Evolutionary conservation across 352 stramenopile genomes (phyloP), one percentile per base, ranked within the genome.

Genomic region (Globisporangium canariense): DNA sequence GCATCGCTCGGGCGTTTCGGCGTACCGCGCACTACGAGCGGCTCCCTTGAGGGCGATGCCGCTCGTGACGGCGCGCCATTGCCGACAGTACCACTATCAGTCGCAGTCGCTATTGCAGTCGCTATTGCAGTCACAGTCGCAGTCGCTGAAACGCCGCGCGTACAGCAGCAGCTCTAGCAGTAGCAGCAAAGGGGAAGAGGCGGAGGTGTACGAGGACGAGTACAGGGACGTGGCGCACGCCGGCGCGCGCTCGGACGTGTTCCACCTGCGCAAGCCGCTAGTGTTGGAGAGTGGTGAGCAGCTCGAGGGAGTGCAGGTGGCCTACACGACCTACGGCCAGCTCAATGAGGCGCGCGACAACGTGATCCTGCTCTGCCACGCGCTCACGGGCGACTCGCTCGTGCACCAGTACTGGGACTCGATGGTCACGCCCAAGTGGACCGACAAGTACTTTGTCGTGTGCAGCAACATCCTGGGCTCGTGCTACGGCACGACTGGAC

Each of bases 371-470:
- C 55, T 60, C 28, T 98, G 94, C 73, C 94, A 98, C 72, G 96
- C 94, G 14, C 78, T 99, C n/a, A 99, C 94, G 28, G 94, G 94
- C 36, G 97, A 99, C 74, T 93, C 96, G 32, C 82, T 86, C 14
- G 79, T 97, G 20, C 91, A 98, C 62, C 81, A 95, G 25, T 98
- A 96, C 88, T 98, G 93, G 93, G 86, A 96, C 60, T 81, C 88
- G 62, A 88, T 98, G 68, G 80, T 98, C n/a, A 88, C 94, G 28
- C 79, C 91, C 14, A 95, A 98, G 72, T 98, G 98, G 87, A 98
- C 94, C 7, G 81, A 96, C 71, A 94, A 96, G 68, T 98, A 99
- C 73, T 98, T 98, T 64, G 75, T 99, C n/a, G 90, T 99, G 0
- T 99, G 96, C 71, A 90, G 79, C 54, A 99, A 99, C 76, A 91